Evolutionary conservation across 106 monocot genomes (phyloP), one percentile per base, ranked within the genome.

Genomic region (Triglochin maritima): DNA sequence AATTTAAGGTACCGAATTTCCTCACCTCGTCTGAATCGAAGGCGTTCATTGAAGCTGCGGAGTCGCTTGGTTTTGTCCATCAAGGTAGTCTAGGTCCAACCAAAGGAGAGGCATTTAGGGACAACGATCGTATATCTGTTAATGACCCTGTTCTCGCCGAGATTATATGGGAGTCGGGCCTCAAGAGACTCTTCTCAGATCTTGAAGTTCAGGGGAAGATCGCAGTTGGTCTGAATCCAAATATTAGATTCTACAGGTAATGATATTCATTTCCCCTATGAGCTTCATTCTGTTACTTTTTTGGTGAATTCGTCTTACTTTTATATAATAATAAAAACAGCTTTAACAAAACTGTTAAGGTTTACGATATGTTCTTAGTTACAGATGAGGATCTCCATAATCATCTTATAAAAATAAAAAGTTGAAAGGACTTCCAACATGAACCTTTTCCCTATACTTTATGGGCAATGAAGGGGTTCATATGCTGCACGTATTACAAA

Each of bases 231-330:
- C 66, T 96, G 9, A 96, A 96, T 79, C 90, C 95, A 46, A 96
- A 90, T 72, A 90, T 96, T 49, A 76, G 95, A 67, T 80, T 96
- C 66, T 96, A 96, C 81, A 87, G 95, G 95, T 96, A 70, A 11
- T 64, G 13, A 50, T 17, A 46, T 64, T 43, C 5, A 4, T 11
- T 64, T 64, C 63, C 46, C 13, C 5, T 9, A 3, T 48, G 4
- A 6, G 12, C 9, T 15, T 14, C 44, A 50, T 5, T 11, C 17
- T 50, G 7, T 65, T 47, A 46, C 45, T 6, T 50, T 7, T 65
- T 50, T 41, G 70, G 66, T 43, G n/a, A 17, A 42, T 2, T 7
- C 41, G 42, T 17, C 16, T 65, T 64, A 62, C 3, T 16, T 57
- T 15, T 6, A 16, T 13, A 61, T 51, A 65, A 65, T 3, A 12